phyloP scores from a whole-genome alignment of 352 stramenopile species.

The Phytophthora melonis region DNA sequence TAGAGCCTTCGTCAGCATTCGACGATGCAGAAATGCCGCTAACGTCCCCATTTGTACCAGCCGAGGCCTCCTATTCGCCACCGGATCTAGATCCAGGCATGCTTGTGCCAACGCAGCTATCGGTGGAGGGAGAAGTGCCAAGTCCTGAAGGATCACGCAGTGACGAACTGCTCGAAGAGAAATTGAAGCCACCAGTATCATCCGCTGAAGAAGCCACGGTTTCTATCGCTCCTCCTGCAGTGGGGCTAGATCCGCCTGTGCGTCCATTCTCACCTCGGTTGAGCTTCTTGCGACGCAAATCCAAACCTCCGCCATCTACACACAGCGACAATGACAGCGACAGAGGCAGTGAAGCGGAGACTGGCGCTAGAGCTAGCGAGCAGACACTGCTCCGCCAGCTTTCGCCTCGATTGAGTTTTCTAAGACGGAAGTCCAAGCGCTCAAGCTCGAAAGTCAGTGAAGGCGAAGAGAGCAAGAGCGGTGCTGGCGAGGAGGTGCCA shows the following conservation, averaged over 20 bases:
- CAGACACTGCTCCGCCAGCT: conserved; percentile 13
- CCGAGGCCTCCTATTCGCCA: neutral
- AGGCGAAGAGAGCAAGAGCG: neutral
- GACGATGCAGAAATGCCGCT: conserved; percentile 5
- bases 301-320: neutral
- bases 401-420: conserved; percentile 33
- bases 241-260: neutral
- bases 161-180: conserved; percentile 16
- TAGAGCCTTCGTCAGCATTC: neutral
- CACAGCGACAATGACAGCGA: neutral
- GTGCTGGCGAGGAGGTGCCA: neutral
- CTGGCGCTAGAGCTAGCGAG: conserved; percentile 1
- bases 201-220: neutral
- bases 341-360: conserved; percentile 4
- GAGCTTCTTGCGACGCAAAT: conserved; percentile 7
- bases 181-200: neutral
- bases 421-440: conserved; percentile 20
- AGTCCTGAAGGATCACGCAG: neutral
- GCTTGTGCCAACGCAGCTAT: conserved; percentile 2
- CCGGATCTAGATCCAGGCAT: conserved; percentile 1
- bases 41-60: conserved; percentile 1
- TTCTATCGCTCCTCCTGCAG: neutral
- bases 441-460: conserved; percentile 7
- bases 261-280: conserved; percentile 6
- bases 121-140: neutral